Conservation (phyloP, 495 filamentous ascomycete species). For the Lophiostoma macrostomum region DNA sequence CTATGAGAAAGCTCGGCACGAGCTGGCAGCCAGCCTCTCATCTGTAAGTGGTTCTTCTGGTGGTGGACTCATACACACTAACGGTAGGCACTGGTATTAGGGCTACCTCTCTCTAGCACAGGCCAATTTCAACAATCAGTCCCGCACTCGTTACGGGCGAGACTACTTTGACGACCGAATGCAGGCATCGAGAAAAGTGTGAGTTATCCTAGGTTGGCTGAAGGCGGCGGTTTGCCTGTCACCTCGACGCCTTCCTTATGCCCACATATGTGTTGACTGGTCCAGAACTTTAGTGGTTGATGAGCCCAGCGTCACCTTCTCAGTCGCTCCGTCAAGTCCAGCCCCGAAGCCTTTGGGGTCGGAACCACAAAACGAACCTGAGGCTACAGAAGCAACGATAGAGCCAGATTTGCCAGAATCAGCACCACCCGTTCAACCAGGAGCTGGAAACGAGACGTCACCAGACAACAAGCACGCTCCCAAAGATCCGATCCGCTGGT, state of each 20-base stretch:
- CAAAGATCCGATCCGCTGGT: constrained; percentile 46
- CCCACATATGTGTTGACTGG: not conserved
- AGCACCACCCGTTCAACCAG: too few species aligned
- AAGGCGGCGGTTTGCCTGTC: not conserved
- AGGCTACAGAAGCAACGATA: not conserved
- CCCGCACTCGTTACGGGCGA: constrained; percentile 40
- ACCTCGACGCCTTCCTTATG: not conserved
- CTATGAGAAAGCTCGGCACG: constrained; percentile 60
- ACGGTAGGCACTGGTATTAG: too few species aligned
- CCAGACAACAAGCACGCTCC: not conserved
- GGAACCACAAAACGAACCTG: not conserved
- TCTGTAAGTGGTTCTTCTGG: constrained; percentile 49
- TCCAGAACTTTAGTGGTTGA: constrained; percentile 1
- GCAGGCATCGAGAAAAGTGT: constrained; percentile 40
- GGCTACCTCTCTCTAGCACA: constrained; percentile 46
- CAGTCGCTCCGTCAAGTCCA: not conserved
- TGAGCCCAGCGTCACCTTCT: not conserved
- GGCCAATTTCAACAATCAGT: constrained; percentile 44
- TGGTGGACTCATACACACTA: too few species aligned
- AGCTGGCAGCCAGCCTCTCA: constrained; percentile 55
- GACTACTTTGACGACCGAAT: constrained; percentile 49
- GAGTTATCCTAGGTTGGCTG: constrained; percentile 15
- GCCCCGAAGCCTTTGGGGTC: not conserved
- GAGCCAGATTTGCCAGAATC: too few species aligned
- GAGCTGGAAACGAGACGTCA: not conserved